Evolutionary conservation across 2,329 filamentous ascomycete species (phyloP).

Genomic region (Tolypocladium tropicale): DNA sequence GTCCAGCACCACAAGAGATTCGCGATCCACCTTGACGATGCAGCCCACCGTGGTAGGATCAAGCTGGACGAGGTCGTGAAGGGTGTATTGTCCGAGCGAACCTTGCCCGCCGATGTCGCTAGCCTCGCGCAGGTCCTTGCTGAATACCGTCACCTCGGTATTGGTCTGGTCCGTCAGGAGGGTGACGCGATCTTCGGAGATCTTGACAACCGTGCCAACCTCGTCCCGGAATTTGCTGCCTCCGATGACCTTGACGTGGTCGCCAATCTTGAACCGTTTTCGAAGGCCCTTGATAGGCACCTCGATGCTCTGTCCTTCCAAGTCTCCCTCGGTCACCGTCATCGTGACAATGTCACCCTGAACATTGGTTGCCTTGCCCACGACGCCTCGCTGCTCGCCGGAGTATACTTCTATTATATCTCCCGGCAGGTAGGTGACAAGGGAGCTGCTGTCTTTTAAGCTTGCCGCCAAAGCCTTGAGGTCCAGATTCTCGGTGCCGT

Average conservation of each 20-base stretch:
- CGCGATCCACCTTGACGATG: conserved; percentile 89
- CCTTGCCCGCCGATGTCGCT: conserved; percentile 84
- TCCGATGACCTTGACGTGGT: conserved; percentile 97
- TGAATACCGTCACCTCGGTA: conserved; percentile 93
- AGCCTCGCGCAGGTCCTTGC: conserved; percentile 89
- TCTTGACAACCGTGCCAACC: conserved; percentile 92
- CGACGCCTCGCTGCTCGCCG: conserved; percentile 86
- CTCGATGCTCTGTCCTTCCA: conserved; percentile 77
- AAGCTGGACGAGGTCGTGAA: conserved; percentile 90
- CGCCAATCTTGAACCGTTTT: conserved; percentile 85
- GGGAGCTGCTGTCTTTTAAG: conserved; percentile 71
- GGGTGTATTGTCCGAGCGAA: conserved; percentile 75
- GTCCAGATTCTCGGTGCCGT: conserved; percentile 89
- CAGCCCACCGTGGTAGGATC: conserved; percentile 88
- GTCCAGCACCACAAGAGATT: conserved; percentile 81
- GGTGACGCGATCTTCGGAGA: conserved; percentile 85
- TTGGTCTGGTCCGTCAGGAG: conserved; percentile 88
- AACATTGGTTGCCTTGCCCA: conserved; percentile 76
- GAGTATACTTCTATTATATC: conserved; percentile 96
- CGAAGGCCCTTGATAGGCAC: conserved; percentile 86
- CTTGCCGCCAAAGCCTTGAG: conserved; percentile 83
- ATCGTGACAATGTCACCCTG: conserved; percentile 89
- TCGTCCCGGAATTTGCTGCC: conserved; percentile 91
- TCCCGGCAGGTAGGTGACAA: conserved; percentile 79
- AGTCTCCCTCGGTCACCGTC: conserved; percentile 69